Evolutionary conservation across 768 basidiomycete genomes (phyloP), one percentile per base, ranked within the genome.

Genomic region (Steccherinum ochraceum): DNA sequence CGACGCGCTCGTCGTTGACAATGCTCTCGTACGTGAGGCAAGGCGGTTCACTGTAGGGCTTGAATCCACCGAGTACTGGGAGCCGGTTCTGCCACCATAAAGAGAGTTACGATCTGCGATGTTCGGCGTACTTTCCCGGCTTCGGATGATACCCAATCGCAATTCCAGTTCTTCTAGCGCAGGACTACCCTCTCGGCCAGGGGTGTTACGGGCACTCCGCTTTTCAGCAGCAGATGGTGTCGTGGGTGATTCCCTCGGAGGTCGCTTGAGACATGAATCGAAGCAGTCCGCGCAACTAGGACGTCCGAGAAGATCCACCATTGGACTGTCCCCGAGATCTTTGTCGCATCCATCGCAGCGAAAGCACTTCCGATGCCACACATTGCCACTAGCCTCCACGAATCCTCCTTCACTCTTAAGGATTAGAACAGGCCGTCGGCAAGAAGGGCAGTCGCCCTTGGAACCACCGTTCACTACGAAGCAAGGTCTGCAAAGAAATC

Each of bases 331-430:
- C 5, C 87, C 83, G 25, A 92, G 83, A 54, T 83, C 77, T 67
- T 80, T 86, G 64, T 70, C 74, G 61, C 90, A 93, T 4, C 79
- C 81, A 13, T 76, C 72, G 60, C 90, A 93, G 55, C 72, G 73
- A 68, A 91, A 93, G 64, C 90, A 93, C 43, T 71, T 74, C 64
- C 84, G 88, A 61, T 93, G 90, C 89, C 90, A 93, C 56, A 82
- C 78, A 41, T 76, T 76, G 40, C 79, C 81, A 4, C 77, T 76
- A 4, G 79, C 80, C 62, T 90, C 83, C 40, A 93, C 73, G 55
- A 85, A 91, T 3, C 79, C 81, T 2, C 90, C 90, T 66, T 92
- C 89, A 2, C 78, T 75, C 62, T 83, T 88, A 40, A 91, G 70
- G 18, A 80, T 78, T 19, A 90, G 74, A 19, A 93, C 89, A 4